Percentiles rank a stretch among this genome's conserved stretches.
These are phyloP conservation scores for Glaciozyma martinii DNA, from an alignment of 768 basidiomycete species.

Conservation along the genomic window DNA sequence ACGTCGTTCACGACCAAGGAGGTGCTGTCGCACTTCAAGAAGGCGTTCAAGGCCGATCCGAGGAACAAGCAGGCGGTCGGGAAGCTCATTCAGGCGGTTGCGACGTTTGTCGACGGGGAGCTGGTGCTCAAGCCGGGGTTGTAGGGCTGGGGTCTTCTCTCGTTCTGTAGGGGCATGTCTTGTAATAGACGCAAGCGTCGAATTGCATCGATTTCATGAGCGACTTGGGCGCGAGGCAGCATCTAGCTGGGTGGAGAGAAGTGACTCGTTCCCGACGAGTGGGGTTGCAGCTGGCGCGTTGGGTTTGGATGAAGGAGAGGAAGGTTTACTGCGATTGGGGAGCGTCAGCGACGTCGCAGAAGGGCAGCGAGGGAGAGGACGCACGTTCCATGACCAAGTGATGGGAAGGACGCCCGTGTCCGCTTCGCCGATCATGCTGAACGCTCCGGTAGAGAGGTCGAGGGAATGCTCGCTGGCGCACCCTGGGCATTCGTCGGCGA, in stretches of 20 bases:
- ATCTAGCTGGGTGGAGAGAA: too few species aligned
- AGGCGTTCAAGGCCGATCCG: conserved; percentile 21
- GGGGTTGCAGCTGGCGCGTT: too few species aligned
- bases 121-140: conserved; percentile 25
- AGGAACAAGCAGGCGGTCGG: conserved; percentile 20
- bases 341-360: too few species aligned
- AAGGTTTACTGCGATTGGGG: too few species aligned
- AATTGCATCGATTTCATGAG: too few species aligned
- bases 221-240: too few species aligned
- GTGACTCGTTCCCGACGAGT: too few species aligned
- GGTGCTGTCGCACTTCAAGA: conserved; percentile 20
- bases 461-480: neutral
- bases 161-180: neutral
- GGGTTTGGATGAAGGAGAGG: too few species aligned
- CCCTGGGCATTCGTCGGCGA: conserved; percentile 13
- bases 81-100: conserved; percentile 12
- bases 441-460: conserved; percentile 9
- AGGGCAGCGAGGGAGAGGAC: too few species aligned
- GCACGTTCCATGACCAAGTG: conserved; percentile 2
- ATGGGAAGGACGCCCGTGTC: conserved; percentile 17
- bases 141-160: neutral
- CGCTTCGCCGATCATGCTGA: conserved; percentile 10
- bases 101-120: conserved; percentile 16
- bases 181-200: neutral
- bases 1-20: conserved; percentile 23